A percentile compares a stretch with the other conserved stretches of the same genome.
phyloP scores from a whole-genome alignment of 768 basidiomycete species.

The Cantharellus cinnabarinus region DNA sequence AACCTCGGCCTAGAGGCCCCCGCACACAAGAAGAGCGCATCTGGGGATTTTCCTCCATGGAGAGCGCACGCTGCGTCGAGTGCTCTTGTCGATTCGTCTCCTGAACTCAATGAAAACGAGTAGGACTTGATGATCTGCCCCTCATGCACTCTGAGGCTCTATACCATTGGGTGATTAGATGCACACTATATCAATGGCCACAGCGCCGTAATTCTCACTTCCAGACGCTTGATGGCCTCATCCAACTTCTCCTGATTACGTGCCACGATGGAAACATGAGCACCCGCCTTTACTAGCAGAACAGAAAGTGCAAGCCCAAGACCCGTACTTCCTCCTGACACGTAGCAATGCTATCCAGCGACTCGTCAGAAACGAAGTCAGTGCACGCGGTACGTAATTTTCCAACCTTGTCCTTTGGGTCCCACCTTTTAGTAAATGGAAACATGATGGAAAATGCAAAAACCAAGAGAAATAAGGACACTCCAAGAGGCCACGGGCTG shows the following conservation, averaged over 20 bases:
- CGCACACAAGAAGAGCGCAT: slow-evolving; percentile 63
- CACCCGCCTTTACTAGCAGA: slow-evolving; percentile 44
- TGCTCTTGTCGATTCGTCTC: slow-evolving; percentile 34
- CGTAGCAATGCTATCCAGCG: slow-evolving; percentile 47
- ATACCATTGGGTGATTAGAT: background rate
- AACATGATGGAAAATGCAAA: background rate
- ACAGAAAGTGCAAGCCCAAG: slow-evolving; percentile 58
- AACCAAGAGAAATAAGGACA: too few species aligned
- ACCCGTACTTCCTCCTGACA: slow-evolving; percentile 70
- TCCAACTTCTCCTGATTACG: slow-evolving; percentile 44
- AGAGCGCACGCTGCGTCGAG: slow-evolving; percentile 37
- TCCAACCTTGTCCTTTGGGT: slow-evolving; percentile 27
- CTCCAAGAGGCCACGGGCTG: too few species aligned
- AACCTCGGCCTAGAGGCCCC: slow-evolving; percentile 52
- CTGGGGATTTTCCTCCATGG: slow-evolving; percentile 40
- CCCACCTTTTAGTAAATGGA: slow-evolving; percentile 21
- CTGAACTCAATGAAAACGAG: slow-evolving; percentile 41
- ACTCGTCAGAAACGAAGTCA: background rate
- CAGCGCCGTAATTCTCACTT: slow-evolving; percentile 20
- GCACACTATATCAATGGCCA: background rate
- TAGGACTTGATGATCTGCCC: slow-evolving; percentile 41
- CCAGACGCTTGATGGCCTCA: slow-evolving; percentile 36
- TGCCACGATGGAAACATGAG: slow-evolving; percentile 72
- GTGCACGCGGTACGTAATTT: background rate
- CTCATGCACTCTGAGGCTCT: background rate